Evolutionary conservation across 257 asterid species (phyloP).

Genomic region (Fraxinus excelsior): DNA sequence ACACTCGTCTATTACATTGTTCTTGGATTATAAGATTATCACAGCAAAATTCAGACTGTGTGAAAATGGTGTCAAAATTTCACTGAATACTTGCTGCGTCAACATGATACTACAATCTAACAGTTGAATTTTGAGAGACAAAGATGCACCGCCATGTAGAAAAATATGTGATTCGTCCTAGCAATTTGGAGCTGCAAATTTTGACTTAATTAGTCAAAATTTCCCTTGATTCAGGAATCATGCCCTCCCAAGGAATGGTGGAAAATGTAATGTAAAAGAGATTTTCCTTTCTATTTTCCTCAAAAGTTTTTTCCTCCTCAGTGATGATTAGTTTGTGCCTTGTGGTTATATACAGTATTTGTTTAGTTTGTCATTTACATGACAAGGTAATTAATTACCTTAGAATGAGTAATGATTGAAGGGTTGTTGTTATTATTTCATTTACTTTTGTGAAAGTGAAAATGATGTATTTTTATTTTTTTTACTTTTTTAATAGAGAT

Average conservation of each 20-base stretch:
- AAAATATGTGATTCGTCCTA: neutral
- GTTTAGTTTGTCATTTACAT: constrained; percentile 24
- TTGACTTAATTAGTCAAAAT: neutral
- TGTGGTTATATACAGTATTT: constrained; percentile 18
- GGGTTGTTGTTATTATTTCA: constrained; percentile 6
- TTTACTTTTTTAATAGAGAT: constrained; percentile 2
- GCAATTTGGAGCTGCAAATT: neutral
- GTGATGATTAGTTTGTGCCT: constrained; percentile 5
- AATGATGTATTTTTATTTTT: neutral
- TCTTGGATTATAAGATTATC: constrained; percentile 37
- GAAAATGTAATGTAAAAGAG: neutral
- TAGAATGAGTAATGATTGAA: neutral
- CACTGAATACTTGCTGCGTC: neutral
- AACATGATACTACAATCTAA: neutral
- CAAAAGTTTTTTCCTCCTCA: constrained; percentile 1
- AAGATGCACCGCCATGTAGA: neutral
- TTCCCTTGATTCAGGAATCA: neutral
- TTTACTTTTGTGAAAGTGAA: neutral
- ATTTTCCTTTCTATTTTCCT: neutral
- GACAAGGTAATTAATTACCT: constrained; percentile 6
- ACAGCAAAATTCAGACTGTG: neutral
- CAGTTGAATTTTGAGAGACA: neutral
- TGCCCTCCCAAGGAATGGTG: neutral
- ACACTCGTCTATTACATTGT: constrained; percentile 57
- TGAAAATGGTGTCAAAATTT: constrained; percentile 17